Evolutionary conservation across 192 early-diverging fungal species (phyloP).

Genomic region (Diversispora epigaea): DNA sequence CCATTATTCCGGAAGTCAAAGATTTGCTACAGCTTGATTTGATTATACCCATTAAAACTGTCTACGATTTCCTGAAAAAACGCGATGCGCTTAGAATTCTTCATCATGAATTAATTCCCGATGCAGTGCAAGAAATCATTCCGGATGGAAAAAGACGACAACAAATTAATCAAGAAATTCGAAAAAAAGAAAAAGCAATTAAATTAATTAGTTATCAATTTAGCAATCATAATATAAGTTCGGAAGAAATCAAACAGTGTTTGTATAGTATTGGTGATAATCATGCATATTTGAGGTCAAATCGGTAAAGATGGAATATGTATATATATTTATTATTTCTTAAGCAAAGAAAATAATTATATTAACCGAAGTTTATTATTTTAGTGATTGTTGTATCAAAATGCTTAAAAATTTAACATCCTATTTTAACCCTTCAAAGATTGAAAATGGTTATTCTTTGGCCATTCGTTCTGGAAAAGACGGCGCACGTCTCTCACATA

Average conservation of each 20-base stretch:
- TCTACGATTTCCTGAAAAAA: constrained; percentile 73
- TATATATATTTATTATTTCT: neutral
- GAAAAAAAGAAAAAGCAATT: constrained; percentile 88
- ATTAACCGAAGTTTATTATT: neutral
- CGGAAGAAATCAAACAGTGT: constrained; percentile 77
- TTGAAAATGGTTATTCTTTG: constrained; percentile 68
- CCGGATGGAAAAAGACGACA: constrained; percentile 61
- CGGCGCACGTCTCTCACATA: constrained; percentile 89
- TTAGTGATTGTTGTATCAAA: constrained; percentile 90
- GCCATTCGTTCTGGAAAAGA: constrained; percentile 79
- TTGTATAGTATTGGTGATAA: constrained; percentile 98
- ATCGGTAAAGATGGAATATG: constrained; percentile 48
- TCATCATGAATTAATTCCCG: constrained; percentile 73
- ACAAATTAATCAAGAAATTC: constrained; percentile 81
- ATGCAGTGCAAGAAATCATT: constrained; percentile 74
- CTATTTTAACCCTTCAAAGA: constrained; percentile 65
- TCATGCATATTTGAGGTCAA: constrained; percentile 86
- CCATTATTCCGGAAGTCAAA: constrained; percentile 69
- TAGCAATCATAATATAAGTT: constrained; percentile 47
- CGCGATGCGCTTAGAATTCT: constrained; percentile 66
- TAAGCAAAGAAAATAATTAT: neutral
- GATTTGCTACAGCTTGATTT: constrained; percentile 78
- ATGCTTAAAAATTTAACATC: constrained; percentile 77
- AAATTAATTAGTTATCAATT: constrained; percentile 83
- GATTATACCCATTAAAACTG: constrained; percentile 87